These are phyloP conservation scores for Coemansia sp. DNA, from an alignment of 192 early-diverging fungal genomes.

Conservation along the genomic window DNA sequence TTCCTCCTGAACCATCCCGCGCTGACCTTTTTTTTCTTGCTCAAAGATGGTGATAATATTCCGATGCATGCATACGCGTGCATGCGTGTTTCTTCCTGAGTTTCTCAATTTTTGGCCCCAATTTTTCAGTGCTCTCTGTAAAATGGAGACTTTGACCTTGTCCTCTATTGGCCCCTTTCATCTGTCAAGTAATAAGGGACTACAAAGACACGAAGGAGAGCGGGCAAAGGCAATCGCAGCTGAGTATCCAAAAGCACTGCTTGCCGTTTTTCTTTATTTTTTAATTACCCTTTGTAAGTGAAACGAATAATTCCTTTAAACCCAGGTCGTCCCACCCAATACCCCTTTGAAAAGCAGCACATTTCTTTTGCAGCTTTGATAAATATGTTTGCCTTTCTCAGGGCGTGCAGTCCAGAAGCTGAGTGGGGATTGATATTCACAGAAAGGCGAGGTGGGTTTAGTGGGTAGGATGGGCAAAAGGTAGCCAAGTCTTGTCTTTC, in stretches of 20 bases:
- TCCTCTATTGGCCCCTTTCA: no score
- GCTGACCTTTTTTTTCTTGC: background rate
- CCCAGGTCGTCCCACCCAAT: no score
- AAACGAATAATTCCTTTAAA: no score
- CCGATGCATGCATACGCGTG: background rate
- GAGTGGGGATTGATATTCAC: background rate
- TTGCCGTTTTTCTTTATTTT: no score
- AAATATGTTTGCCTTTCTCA: constrained; percentile 6
- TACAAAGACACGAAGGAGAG: no score
- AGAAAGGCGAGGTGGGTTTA: background rate
- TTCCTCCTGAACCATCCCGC: background rate
- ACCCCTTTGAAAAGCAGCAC: background rate
- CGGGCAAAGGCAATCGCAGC: no score
- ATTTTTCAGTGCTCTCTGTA: background rate
- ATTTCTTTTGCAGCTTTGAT: constrained; percentile 6
- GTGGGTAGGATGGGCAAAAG: background rate
- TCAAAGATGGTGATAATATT: constrained; percentile 2
- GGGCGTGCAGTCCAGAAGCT: background rate
- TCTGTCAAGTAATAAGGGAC: no score
- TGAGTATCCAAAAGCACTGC: no score
- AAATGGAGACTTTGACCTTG: background rate
- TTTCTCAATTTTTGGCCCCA: background rate
- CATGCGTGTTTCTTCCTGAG: background rate
- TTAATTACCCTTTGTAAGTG: no score
- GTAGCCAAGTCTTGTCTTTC: background rate